Evolutionary conservation across 2,329 filamentous ascomycete genomes (phyloP).

Genomic region (Ampelomyces quisqualis): DNA sequence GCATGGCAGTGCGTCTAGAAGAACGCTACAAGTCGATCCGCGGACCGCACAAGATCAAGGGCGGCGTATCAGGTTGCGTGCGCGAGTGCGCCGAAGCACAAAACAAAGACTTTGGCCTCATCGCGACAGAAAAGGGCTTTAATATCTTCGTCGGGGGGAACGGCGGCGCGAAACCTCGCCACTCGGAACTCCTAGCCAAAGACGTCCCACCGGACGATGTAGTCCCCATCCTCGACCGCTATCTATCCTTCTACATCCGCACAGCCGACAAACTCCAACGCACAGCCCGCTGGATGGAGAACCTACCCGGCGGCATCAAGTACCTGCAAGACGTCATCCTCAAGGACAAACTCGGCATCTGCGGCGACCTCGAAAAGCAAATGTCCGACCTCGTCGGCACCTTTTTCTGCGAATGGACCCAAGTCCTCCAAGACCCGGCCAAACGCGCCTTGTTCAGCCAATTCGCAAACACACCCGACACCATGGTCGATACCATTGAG

Average conservation of each 20-base stretch:
- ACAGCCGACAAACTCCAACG: conserved; percentile 88
- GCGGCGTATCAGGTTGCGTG: conserved; percentile 87
- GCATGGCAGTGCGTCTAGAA: conserved; percentile 83
- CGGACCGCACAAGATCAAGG: conserved; percentile 88
- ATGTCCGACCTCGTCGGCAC: conserved; percentile 82
- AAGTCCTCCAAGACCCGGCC: conserved; percentile 70
- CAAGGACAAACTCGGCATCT: conserved; percentile 83
- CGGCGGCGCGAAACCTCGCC: conserved; percentile 79
- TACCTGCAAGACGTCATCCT: conserved; percentile 82
- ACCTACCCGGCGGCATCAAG: conserved; percentile 76
- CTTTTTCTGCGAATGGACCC: conserved; percentile 92
- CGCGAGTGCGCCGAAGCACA: conserved; percentile 90
- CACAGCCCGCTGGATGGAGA: conserved; percentile 85
- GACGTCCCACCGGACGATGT: conserved; percentile 83
- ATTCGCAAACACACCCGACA: conserved; percentile 81
- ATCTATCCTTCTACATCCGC: conserved; percentile 90
- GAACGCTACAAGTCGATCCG: conserved; percentile 90
- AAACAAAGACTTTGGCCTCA: conserved; percentile 90
- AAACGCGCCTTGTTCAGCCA: conserved; percentile 72
- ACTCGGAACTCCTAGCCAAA: conserved; percentile 80
- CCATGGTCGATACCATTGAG: conserved; percentile 65
- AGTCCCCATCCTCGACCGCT: conserved; percentile 80
- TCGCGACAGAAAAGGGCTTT: conserved; percentile 89
- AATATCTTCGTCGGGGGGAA: conserved; percentile 92
- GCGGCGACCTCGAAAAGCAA: conserved; percentile 78